A percentile compares a stretch with the other conserved stretches of the same genome.
These are phyloP conservation scores for Aspergillus calidoustus DNA, from an alignment of 2,329 filamentous ascomycete species.

Conservation along the genomic window DNA sequence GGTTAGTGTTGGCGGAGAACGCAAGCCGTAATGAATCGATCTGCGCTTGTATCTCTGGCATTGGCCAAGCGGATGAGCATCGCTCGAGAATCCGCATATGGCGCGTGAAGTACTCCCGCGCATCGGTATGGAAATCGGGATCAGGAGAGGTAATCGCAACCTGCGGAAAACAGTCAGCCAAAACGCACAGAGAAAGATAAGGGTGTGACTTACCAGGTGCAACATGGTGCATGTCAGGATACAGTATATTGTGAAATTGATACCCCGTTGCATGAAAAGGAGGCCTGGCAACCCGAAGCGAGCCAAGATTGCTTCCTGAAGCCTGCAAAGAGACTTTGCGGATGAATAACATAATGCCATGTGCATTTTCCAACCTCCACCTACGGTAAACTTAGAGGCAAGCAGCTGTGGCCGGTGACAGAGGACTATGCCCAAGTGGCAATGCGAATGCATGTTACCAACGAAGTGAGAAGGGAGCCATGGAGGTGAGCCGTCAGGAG, in stretches of 20 bases:
- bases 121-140: conserved; percentile 81
- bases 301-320: conserved; percentile 82
- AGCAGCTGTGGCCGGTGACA: conserved; percentile 85
- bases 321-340: conserved; percentile 80
- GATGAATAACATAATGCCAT: conserved; percentile 85
- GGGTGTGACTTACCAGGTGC: conserved; percentile 73
- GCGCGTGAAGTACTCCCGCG: conserved; percentile 84
- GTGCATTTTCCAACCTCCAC: conserved; percentile 82
- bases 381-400: conserved; percentile 70
- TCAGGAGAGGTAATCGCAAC: conserved; percentile 93
- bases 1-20: conserved; percentile 83
- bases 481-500: conserved; percentile 76
- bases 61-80: conserved; percentile 80
- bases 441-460: conserved; percentile 88
- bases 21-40: conserved; percentile 87
- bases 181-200: background rate
- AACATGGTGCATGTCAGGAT: conserved; percentile 90
- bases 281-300: conserved; percentile 79
- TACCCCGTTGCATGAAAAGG: conserved; percentile 89
- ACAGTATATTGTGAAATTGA: conserved; percentile 94
- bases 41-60: conserved; percentile 87
- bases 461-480: conserved; percentile 87
- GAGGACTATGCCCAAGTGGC: conserved; percentile 82
- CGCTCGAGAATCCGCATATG: conserved; percentile 93
- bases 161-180: conserved; percentile 51